These are phyloP conservation scores for Dictyostelium firmibasis DNA, from an alignment of 78 protist species.

Conservation along the genomic window DNA sequence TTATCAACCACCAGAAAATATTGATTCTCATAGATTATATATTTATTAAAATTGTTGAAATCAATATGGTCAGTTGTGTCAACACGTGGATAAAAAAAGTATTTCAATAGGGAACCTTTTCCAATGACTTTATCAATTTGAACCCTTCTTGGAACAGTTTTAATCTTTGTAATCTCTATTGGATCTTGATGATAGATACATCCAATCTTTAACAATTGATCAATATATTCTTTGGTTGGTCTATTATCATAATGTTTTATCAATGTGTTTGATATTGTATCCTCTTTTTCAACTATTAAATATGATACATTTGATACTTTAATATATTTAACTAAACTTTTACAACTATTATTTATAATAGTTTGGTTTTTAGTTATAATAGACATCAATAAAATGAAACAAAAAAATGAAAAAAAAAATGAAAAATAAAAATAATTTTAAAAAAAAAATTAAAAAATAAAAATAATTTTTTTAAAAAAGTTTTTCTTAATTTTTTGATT, in stretches of 20 bases:
- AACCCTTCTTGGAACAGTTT: not conserved
- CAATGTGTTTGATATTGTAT: not conserved
- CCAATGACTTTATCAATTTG: not conserved
- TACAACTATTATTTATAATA: not conserved
- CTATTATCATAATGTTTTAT: not conserved
- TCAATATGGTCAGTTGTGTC: not conserved
- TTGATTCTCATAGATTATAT: slow-evolving; percentile 28
- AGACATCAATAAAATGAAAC: not conserved
- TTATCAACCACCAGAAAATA: slow-evolving; percentile 48
- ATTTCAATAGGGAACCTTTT: not conserved
- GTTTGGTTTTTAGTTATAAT: not conserved
- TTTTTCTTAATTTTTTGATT: not conserved
- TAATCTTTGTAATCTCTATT: not conserved
- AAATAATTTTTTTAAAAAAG: not conserved
- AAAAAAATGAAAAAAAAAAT: not conserved
- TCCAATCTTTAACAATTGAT: not conserved
- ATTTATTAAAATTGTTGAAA: not conserved
- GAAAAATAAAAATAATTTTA: not conserved
- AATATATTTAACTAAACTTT: not conserved
- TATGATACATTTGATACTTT: not conserved
- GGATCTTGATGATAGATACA: not conserved
- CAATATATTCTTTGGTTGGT: not conserved
- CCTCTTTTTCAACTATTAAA: not conserved
- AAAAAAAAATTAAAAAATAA: not conserved
- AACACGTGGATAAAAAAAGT: slow-evolving; percentile 1